Evolutionary conservation across 2,329 filamentous ascomycete genomes (phyloP), one percentile per base, ranked within the genome.

Genomic region (Aspergillus latus): DNA sequence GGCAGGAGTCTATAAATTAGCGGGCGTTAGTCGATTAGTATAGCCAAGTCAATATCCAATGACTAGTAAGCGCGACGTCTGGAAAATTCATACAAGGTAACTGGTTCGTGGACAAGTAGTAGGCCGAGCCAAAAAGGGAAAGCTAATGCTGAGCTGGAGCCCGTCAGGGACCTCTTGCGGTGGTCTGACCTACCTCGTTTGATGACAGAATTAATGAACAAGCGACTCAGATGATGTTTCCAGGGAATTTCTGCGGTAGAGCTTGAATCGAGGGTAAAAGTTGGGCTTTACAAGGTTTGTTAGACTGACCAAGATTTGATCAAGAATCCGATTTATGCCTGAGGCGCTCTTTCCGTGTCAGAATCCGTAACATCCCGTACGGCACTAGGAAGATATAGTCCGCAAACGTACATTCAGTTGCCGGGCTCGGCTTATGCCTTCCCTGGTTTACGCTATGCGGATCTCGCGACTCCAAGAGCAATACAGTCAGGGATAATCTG

Each of bases 371-470:
- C 39, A 6, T 2, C 15, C 21, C 16, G 26, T 50, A 58, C 45
- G 7, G 53, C 56, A 63, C 48, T 26, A 21, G 55, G 55, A 59
- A 56, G 57, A 53, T 54, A 53, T 57, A 15, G 13, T 48, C 62
- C 54, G 62, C 59, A 63, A 62, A 59, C 61, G 56, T 21, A 21
- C 21, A 21, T 21, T 21, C 2, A 56, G 55, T 29, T 32, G 10
- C 37, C 28, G 32, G 13, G 28, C 29, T 26, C 49, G 44, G 49
- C 11, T 34, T 39, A 49, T 34, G 32, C 26, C 11, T 43, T 52
- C 29, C 29, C 37, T 15, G 11, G 11, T 29, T 2, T 10, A 13
- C 34, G 34, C 9, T 36, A 44, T 45, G 16, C 16, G 16, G 32
- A 45, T 13, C 13, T 8, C 6, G 28, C 28, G 28, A 29, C 15